phyloP scores from a whole-genome alignment of 106 monocot genomes.

The Hemerocallis citrina region DNA sequence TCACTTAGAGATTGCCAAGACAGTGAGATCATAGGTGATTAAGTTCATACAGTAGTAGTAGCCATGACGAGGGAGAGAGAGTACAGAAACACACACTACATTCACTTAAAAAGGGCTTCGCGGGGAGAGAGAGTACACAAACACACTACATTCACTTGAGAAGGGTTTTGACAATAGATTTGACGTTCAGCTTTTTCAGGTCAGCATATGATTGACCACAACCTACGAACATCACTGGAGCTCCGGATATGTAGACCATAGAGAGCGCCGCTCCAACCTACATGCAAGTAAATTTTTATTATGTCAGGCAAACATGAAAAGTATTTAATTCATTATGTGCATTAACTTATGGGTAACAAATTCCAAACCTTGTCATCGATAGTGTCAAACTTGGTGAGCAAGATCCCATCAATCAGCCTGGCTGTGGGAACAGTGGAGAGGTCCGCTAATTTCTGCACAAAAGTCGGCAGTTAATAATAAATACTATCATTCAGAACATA shows the following conservation, averaged over 20 bases:
- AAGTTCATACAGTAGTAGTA: slow-evolving; percentile 6
- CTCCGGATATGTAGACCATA: slow-evolving; percentile 96
- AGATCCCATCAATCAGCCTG: slow-evolving; percentile 95
- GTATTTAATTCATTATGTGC: neutral
- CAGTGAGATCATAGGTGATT: slow-evolving; percentile 21
- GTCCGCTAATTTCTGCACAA: slow-evolving; percentile 83
- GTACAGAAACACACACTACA: neutral
- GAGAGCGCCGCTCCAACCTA: slow-evolving; percentile 97
- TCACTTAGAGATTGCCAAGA: slow-evolving; percentile 13
- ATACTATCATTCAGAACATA: neutral
- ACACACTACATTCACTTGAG: slow-evolving; percentile 30
- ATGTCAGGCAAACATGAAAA: neutral
- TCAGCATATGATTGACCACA: slow-evolving; percentile 98
- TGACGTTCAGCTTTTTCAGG: slow-evolving; percentile 98
- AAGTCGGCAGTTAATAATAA: no score
- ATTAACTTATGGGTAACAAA: neutral
- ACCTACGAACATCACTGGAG: slow-evolving; percentile 97
- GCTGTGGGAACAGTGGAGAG: slow-evolving; percentile 58
- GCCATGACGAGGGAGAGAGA: no score
- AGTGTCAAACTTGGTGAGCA: slow-evolving; percentile 96
- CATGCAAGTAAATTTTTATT: neutral
- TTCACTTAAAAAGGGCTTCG: no score
- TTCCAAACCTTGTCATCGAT: slow-evolving; percentile 93
- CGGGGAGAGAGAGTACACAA: neutral
- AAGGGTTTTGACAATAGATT: slow-evolving; percentile 95